Evolutionary conservation across 2,329 filamentous ascomycete genomes (phyloP), one percentile per base, ranked within the genome.

Genomic region (Mariannaea sp.): DNA sequence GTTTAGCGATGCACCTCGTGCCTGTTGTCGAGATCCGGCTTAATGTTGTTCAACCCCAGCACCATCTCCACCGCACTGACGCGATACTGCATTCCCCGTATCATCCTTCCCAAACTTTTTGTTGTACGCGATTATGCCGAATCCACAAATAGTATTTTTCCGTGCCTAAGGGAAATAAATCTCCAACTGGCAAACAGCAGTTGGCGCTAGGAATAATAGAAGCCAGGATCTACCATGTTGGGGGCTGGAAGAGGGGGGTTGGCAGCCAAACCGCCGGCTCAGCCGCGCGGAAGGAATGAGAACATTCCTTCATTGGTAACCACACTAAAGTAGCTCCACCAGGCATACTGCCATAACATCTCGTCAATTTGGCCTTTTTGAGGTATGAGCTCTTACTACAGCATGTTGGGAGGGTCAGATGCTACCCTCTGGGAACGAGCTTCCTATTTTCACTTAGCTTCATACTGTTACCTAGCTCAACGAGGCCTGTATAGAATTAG

Each of bases 221-320:
- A n/a, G n/a, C n/a, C n/a, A 22, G 17, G 14, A 43, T 30, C 26
- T 13, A n/a, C 16, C 29, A 5, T 30, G 20, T 9, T 19, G 9
- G 13, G 8, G 16, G 19, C n/a, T n/a, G 14, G 7, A 17, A 6
- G 9, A 29, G n/a, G 17, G 7, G 27, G 14, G 39, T 22, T 30
- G n/a, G n/a, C 39, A 27, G 10, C 14, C 14, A 8, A 6, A 5
- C 8, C 13, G 35, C 17, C 7, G 29, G 13, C 27, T 42, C 46
- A 42, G 46, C 46, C 36, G 27, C 27, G 6, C 26, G 41, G 46
- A 17, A 40, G 41, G 46, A 17, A 40, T 41, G 10, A 30, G 16
- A 7, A 5, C n/a, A 41, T 30, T 24, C n/a, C 10, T 29, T 42
- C 26, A 24, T 24, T 40, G 7, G 16, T 17, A 29, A 13, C 16